phyloP scores from a whole-genome alignment of 768 basidiomycete genomes.

The Rhizopogon sp. region DNA sequence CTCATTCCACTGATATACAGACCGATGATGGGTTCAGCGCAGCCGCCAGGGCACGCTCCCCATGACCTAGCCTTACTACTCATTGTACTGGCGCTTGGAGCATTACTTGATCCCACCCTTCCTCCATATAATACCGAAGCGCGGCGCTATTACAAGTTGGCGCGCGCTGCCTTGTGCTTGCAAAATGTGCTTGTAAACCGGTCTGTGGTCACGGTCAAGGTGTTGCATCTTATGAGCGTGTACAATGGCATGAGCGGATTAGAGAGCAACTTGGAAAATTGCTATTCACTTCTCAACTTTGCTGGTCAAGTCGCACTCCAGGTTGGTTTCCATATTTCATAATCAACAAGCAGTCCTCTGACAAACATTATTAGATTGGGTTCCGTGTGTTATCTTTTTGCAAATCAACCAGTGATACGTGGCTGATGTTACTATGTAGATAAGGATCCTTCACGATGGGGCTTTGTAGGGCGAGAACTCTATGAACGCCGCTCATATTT shows the following conservation, averaged over 20 bases:
- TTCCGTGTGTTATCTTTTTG: conserved; percentile 9
- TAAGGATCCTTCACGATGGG: conserved; percentile 48
- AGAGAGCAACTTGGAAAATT: conserved; percentile 44
- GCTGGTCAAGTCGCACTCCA: conserved; percentile 43
- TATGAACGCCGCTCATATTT: conserved; percentile 52
- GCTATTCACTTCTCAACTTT: conserved; percentile 41
- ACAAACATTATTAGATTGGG: conserved; percentile 5
- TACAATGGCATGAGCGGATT: conserved; percentile 51
- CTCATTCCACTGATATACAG: conserved; percentile 43
- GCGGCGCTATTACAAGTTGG: conserved; percentile 45
- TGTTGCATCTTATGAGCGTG: conserved; percentile 47
- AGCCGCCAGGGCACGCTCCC: conserved; percentile 30
- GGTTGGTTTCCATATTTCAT: conserved; percentile 25
- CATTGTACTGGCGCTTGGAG: conserved; percentile 43
- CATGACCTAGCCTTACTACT: conserved; percentile 48
- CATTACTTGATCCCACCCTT: conserved; percentile 40
- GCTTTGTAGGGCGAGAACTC: conserved; percentile 42
- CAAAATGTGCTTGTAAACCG: conserved; percentile 39
- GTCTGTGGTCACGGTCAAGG: conserved; percentile 45
- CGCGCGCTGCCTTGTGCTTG: conserved; percentile 41
- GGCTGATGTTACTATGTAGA: conserved; percentile 26
- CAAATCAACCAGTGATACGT: background rate
- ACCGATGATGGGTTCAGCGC: background rate
- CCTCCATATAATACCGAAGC: conserved; percentile 46
- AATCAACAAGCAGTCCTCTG: background rate